Conservation (phyloP, 225 moss, liverwort and hornwort genomes). For the Pseudisothecium myosuroides region DNA sequence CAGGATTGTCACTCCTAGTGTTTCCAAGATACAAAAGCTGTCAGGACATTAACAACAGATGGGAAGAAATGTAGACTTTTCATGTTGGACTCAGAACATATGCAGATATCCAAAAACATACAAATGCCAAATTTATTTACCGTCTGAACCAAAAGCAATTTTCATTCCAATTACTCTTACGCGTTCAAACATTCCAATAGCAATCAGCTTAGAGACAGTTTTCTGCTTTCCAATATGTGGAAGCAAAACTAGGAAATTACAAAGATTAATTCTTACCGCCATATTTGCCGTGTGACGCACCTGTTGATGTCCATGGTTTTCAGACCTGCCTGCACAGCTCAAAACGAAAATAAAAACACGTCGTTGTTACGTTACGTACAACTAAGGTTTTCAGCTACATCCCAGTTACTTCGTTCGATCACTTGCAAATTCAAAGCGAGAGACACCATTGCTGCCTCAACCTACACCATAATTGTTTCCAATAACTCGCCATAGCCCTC, state of each 20-base stretch:
- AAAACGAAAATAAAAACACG: background rate
- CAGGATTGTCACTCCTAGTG: slow-evolving; percentile 22
- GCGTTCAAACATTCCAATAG: background rate
- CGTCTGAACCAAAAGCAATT: background rate
- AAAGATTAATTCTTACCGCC: slow-evolving; percentile 6
- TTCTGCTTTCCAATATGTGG: background rate
- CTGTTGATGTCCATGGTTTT: slow-evolving; percentile 3
- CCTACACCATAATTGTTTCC: background rate
- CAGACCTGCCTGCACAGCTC: slow-evolving; percentile 9
- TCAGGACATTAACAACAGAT: background rate
- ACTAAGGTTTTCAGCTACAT: background rate
- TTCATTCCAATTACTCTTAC: background rate
- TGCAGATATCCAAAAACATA: background rate
- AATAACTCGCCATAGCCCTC: background rate
- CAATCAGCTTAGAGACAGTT: background rate
- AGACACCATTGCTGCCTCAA: background rate
- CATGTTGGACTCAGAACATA: background rate
- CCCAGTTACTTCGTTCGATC: background rate
- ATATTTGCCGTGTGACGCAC: slow-evolving; percentile 12
- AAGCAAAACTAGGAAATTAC: background rate
- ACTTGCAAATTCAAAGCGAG: background rate
- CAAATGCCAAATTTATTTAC: background rate
- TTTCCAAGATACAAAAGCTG: background rate
- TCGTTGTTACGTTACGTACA: background rate
- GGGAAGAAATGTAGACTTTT: background rate